Percentiles rank a stretch among this genome's conserved stretches.
Evolutionary conservation across 73 alveolate genomes (phyloP).

Genomic region (Paramecium primaurelia): DNA sequence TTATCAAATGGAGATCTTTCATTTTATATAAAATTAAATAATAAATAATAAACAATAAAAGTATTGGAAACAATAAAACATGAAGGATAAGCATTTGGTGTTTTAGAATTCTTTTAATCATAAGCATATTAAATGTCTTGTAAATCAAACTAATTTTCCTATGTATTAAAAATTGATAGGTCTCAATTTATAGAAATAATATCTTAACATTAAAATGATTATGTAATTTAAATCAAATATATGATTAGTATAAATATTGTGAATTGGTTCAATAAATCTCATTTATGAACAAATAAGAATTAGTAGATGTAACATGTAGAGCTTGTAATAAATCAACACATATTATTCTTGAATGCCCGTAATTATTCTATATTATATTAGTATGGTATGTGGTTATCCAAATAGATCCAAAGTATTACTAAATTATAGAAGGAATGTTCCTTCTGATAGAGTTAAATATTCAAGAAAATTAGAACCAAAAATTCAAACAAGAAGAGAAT

Average conservation of each 20-base stretch:
- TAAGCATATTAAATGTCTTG: not conserved
- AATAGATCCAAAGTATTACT: slow-evolving; percentile 22
- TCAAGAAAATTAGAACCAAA: not conserved
- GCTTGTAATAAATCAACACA: slow-evolving; percentile 22
- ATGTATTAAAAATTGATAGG: not conserved
- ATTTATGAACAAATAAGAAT: not conserved
- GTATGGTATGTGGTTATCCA: slow-evolving; percentile 43
- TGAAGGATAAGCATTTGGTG: slow-evolving; percentile 12
- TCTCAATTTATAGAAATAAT: not conserved
- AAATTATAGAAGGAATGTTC: slow-evolving; percentile 1
- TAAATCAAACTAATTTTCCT: not conserved
- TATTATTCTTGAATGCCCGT: not conserved
- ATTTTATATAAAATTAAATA: not conserved
- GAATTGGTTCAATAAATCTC: slow-evolving; percentile 4
- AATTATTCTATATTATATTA: not conserved
- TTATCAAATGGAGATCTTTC: not conserved
- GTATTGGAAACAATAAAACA: not conserved
- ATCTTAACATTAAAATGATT: not conserved
- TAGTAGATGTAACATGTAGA: not conserved
- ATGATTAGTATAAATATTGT: not conserved
- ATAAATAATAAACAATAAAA: not conserved
- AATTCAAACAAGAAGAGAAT: not conserved
- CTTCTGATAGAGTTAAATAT: slow-evolving; percentile 9
- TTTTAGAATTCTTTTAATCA: not conserved
- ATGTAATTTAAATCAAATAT: not conserved